Evolutionary conservation across 1,139 yeast species (phyloP), one percentile per base, ranked within the genome.

Genomic region (Sugiyamaella paludigena): DNA sequence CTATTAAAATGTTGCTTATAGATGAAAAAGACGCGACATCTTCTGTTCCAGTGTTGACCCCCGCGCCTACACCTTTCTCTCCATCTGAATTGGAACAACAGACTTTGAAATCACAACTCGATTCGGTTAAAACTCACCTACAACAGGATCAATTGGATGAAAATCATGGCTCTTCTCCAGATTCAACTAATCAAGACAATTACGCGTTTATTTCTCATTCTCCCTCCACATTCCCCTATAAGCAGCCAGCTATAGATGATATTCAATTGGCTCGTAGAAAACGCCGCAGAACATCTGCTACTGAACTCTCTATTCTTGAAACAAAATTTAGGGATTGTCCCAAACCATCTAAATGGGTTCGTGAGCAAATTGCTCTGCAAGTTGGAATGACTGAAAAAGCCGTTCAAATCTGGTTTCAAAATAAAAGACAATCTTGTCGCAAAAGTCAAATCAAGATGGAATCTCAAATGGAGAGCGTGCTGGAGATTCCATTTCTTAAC

Each of bases 351-450:
- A 84, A 84, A 66, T 70, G 77, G 44, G 77, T 85, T 61, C 79
- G 98, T 58, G 75, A 80, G 41, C 84, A 81, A 56, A 86, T 92
- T 58, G 95, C 97, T 12, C 68, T 72, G 32, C 79, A 76, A 56
- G 95, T 92, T 38, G 81, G 81, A 55, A 92, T 91, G 98, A 80
- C 92, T n/a, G 97, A 89, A 66, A 89, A 89, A 67, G 95, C 97
- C 1, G 95, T 92, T 29, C 98, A 92, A 70, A 88, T 92, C 56
- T 92, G 98, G 98, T 92, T 92, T 70, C 98, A 92, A 70, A 92
- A 92, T 69, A 86, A 83, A 67, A 81, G 98, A 68, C 98, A 92
- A 71, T 79, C 89, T 38, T 70, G 83, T 57, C 80, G 94, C 57
- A 83, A 80, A 59, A 78, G 71, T 55, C 65, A 61, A 48, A 54